These are phyloP conservation scores for Kwoniella bestiolae DNA, from an alignment of 768 basidiomycete genomes.

Conservation along the genomic window DNA sequence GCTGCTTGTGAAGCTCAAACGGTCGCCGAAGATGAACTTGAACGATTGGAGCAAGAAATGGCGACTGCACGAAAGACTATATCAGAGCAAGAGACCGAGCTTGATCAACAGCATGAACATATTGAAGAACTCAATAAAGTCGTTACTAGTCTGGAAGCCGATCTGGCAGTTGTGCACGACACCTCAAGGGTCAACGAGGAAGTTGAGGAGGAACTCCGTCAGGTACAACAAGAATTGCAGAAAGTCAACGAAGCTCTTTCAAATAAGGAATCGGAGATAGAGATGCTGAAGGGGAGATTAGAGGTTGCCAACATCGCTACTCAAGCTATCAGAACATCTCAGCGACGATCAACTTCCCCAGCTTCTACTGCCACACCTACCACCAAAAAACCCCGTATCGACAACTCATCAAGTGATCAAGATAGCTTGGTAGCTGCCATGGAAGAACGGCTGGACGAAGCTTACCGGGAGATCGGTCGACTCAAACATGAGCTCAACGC, in stretches of 20 bases:
- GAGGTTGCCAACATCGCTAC: conserved; percentile 28
- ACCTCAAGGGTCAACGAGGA: background rate
- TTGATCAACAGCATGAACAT: conserved; percentile 28
- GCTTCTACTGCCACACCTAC: conserved; percentile 1
- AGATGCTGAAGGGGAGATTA: conserved; percentile 29
- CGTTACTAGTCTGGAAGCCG: conserved; percentile 24
- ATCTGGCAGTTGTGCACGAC: conserved; percentile 10
- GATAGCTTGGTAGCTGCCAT: conserved; percentile 38
- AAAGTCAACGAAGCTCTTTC: conserved; percentile 19
- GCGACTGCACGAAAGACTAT: conserved; percentile 7
- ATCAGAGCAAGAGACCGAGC: conserved; percentile 24
- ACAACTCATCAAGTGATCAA: background rate
- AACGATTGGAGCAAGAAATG: conserved; percentile 11
- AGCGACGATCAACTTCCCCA: conserved; percentile 15
- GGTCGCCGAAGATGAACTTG: conserved; percentile 13
- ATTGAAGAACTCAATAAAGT: conserved; percentile 27
- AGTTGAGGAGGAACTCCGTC: conserved; percentile 21
- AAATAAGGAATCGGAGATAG: conserved; percentile 42
- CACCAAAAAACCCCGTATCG: background rate
- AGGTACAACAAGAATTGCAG: conserved; percentile 24
- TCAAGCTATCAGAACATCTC: conserved; percentile 21
- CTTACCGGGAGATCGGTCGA: conserved; percentile 47
- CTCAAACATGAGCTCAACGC: conserved; percentile 46
- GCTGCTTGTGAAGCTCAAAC: conserved; percentile 13
- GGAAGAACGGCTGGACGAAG: conserved; percentile 48